Conservation (phyloP, 257 asterid species). For the Lycium ferocissimum region DNA sequence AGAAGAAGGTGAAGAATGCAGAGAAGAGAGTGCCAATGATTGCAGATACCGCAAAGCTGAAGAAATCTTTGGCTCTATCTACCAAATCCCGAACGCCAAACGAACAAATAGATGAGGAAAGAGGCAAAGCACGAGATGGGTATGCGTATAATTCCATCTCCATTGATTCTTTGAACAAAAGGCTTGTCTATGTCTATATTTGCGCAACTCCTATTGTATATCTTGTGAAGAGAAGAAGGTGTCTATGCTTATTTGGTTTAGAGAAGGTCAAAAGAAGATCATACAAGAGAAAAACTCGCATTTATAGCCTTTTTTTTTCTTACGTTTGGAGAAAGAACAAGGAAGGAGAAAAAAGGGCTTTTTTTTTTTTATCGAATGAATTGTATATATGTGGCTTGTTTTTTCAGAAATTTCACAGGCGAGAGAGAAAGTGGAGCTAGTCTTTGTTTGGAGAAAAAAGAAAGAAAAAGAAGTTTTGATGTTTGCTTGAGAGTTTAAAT, state of each 20-base stretch:
- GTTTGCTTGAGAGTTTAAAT: neutral
- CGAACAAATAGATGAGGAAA: constrained; percentile 54
- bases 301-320: too few species aligned
- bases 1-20: constrained; percentile 74
- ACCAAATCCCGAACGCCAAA: constrained; percentile 51
- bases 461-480: neutral
- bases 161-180: constrained; percentile 27
- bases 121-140: constrained; percentile 64
- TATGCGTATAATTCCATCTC: constrained; percentile 81
- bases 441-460: neutral
- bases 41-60: constrained; percentile 60
- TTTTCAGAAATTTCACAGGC: neutral
- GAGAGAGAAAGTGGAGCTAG: neutral
- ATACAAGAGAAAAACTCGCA: neutral
- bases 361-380: neutral
- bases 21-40: constrained; percentile 71
- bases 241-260: too few species aligned
- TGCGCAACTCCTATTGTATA: too few species aligned
- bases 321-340: too few species aligned
- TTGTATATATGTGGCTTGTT: neutral
- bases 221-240: too few species aligned
- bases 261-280: neutral
- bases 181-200: neutral
- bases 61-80: constrained; percentile 61
- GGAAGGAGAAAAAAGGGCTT: too few species aligned